A percentile compares a stretch with the other conserved stretches of the same genome.
Conservation (phyloP, 805 yeast species). For the Yamadazyma sp. region DNA sequence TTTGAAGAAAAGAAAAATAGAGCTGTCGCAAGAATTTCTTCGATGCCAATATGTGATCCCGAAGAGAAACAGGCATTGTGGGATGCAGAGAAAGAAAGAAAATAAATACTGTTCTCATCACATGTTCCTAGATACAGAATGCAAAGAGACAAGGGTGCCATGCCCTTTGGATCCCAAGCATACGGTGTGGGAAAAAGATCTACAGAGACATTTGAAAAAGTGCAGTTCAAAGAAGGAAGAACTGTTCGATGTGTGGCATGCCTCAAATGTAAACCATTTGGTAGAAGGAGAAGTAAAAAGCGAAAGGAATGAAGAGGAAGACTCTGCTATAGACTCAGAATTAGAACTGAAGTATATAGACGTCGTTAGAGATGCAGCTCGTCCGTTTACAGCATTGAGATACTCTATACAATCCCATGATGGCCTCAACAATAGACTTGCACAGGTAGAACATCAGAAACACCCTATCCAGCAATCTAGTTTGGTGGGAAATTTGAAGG, state of each 20-base stretch:
- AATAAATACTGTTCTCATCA: constrained; percentile 66
- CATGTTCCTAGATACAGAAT: constrained; percentile 24
- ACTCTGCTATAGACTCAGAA: no score
- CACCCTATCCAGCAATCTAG: constrained; percentile 85
- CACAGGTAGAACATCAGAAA: constrained; percentile 55
- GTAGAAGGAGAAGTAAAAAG: background rate
- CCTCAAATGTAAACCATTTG: constrained; percentile 44
- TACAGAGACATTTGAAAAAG: constrained; percentile 56
- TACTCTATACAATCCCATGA: constrained; percentile 21
- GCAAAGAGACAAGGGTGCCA: constrained; percentile 47
- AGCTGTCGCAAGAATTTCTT: constrained; percentile 2
- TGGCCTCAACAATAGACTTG: constrained; percentile 41
- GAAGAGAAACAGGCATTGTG: constrained; percentile 57
- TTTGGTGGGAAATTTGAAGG: constrained; percentile 63
- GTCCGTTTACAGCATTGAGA: constrained; percentile 19
- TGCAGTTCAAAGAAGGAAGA: constrained; percentile 52
- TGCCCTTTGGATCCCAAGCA: constrained; percentile 81
- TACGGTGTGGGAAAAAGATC: constrained; percentile 61
- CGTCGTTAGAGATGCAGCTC: constrained; percentile 11
- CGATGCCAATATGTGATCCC: constrained; percentile 49
- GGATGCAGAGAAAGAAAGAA: constrained; percentile 54
- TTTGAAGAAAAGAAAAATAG: constrained; percentile 14
- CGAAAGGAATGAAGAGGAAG: background rate
- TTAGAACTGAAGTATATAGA: constrained; percentile 23
- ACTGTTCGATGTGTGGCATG: constrained; percentile 50